A percentile compares a stretch with the other conserved stretches of the same genome.
Evolutionary conservation across 768 basidiomycete genomes (phyloP).

Genomic region (Boletus barrowsii): DNA sequence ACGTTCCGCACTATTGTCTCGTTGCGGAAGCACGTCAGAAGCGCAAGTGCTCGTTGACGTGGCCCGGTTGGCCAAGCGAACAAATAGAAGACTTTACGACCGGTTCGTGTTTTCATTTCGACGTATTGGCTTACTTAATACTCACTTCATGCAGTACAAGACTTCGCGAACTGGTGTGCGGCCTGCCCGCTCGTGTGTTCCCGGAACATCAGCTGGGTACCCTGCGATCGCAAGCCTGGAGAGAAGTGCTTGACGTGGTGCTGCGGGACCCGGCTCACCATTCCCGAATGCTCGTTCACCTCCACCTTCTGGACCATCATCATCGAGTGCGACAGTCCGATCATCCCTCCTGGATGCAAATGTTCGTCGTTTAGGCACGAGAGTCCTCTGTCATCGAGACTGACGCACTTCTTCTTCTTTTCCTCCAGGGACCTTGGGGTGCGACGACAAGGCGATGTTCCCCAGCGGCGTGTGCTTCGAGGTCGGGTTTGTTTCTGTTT

Average conservation of each 20-base stretch:
- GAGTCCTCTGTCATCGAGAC: neutral
- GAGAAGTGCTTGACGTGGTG: neutral
- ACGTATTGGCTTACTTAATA: neutral
- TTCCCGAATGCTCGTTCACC: neutral
- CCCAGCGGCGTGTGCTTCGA: slow-evolving; percentile 1
- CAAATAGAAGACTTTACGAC: neutral
- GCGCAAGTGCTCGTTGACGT: neutral
- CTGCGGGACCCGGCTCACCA: slow-evolving; percentile 2
- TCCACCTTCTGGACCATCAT: slow-evolving; percentile 10
- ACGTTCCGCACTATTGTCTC: slow-evolving; percentile 1
- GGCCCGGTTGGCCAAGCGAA: slow-evolving; percentile 3
- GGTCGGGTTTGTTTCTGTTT: neutral
- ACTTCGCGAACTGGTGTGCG: neutral
- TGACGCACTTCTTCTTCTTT: neutral
- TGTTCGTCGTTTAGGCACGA: neutral
- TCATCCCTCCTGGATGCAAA: slow-evolving; percentile 1
- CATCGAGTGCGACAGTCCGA: slow-evolving; percentile 3
- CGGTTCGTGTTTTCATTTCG: neutral
- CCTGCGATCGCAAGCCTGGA: neutral
- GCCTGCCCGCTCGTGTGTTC: neutral
- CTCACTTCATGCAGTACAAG: neutral
- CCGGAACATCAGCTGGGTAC: slow-evolving; percentile 3
- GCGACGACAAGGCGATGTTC: slow-evolving; percentile 6
- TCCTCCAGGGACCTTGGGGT: slow-evolving; percentile 3
- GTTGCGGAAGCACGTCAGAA: slow-evolving; percentile 11